A percentile compares a stretch with the other conserved stretches of the same genome.
These are phyloP conservation scores for Botrytis cinerea DNA, from an alignment of 2,329 filamentous ascomycete species.

Conservation along the genomic window DNA sequence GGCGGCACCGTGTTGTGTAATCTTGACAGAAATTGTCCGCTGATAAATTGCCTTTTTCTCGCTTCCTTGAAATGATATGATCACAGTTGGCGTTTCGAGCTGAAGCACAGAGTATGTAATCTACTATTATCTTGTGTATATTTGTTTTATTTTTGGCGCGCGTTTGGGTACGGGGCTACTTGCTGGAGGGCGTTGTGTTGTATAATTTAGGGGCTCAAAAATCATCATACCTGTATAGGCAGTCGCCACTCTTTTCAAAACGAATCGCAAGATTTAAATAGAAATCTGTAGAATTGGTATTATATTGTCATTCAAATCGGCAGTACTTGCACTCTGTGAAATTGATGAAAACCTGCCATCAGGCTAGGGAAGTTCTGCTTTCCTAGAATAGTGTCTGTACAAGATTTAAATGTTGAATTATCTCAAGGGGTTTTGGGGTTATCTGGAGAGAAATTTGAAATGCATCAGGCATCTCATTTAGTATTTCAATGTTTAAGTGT, in stretches of 20 bases:
- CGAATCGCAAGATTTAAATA: not conserved
- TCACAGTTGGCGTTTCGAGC: slow-evolving; percentile 14
- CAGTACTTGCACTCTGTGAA: slow-evolving; percentile 2
- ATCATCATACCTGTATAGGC: not conserved
- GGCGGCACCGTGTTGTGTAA: slow-evolving; percentile 11
- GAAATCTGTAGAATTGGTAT: not conserved
- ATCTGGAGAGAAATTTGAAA: not conserved
- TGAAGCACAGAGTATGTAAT: slow-evolving; percentile 1
- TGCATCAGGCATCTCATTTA: not conserved
- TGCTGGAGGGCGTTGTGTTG: not conserved
- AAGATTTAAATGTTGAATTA: not conserved
- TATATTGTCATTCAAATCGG: not conserved
- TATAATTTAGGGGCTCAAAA: not conserved
- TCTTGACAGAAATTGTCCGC: slow-evolving; percentile 5
- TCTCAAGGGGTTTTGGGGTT: not conserved
- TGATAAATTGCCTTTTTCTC: slow-evolving; percentile 9
- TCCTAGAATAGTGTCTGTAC: not conserved
- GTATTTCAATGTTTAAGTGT: not conserved
- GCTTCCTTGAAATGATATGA: slow-evolving; percentile 12
- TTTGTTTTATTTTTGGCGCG: slow-evolving; percentile 15
- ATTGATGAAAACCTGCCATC: not conserved
- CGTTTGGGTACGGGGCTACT: slow-evolving; percentile 9
- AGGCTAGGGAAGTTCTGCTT: not conserved
- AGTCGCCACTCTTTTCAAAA: not conserved
- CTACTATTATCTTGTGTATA: slow-evolving; percentile 6